Evolutionary conservation across 768 basidiomycete genomes (phyloP), one percentile per base, ranked within the genome.

Genomic region (Mycena indigotica): DNA sequence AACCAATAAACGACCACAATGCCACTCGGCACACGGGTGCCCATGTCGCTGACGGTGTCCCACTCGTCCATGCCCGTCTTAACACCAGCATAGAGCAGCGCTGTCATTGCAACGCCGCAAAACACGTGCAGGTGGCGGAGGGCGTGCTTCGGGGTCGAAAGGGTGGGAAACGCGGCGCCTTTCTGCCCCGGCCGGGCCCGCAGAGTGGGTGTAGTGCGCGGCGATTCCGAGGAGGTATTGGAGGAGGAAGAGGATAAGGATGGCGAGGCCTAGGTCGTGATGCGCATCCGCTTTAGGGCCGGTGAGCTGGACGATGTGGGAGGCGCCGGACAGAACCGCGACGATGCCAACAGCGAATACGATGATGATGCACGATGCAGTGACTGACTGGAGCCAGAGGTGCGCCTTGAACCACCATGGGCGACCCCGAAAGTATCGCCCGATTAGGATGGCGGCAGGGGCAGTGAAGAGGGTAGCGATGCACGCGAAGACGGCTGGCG

Each of bases 51-150:
- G 10, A 61, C 59, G 16, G 35, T 52, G 19, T 64, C 46, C 63
- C 63, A 64, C 51, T 64, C 63, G 46, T 64, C 63, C 50, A 64
- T 61, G 8, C 63, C 63, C 17, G 63, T 64, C 30, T 64, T 61
- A 13, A 64, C 58, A 10, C 63, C 59, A 5, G 63, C 59, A 41
- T 64, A 64, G 32, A 64, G 23, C 23, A 64, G 44, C 24, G 52
- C 63, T 6, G 63, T 60, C 52, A 64, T 55, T 26, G 58, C 38
- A 15, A 64, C 49, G 3, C 63, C 63, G 48, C 52, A 53, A 8
- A 50, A 41, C 29, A 58, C 59, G 51, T 64, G 63, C 39, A 64
- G 19, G 45, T 64, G 59, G 25, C 63, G 58, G 35, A 64, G 29
- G 13, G 58, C 50, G 28, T 46, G 60, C 41, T 64, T 64, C 28